Evolutionary conservation across 2,329 filamentous ascomycete species (phyloP), one percentile per base, ranked within the genome.

Genomic region (Passalora sequoiae): DNA sequence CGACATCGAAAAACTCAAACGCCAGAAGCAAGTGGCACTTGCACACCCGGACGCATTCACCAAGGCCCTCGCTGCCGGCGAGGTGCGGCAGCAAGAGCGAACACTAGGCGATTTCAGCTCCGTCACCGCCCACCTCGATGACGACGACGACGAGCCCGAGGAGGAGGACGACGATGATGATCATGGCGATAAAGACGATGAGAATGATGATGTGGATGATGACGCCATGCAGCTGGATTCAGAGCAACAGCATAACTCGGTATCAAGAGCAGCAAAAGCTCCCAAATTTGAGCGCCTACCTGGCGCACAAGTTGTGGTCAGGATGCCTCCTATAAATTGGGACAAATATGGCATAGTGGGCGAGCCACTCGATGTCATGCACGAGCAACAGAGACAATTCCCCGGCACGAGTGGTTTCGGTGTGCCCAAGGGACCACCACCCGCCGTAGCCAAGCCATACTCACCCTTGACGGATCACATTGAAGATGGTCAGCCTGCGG

Each of bases 291-390:
- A 77, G 2, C 69, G 69, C 13, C 76, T 96, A 10, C 89, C 89
- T 0, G 76, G 76, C 10, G 80, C 86, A 5, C 91, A 96, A 64
- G 85, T 85, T 55, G 72, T 97, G 1, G 83, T 94, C 19, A 81
- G 89, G 29, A 88, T 83, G 68, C 91, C 91, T 6, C 84, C 87
- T 6, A 83, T 97, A 60, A 95, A 96, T 69, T 97, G 91, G 91
- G 80, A 82, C 9, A 89, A 95, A 61, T 97, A 97, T 65, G 86
- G 87, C 56, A 75, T 96, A n/a, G 81, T 92, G 3, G 89, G 88
- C 37, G 83, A 86, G 47, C 80, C 86, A 1, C 73, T 96, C 25
- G 88, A 96, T 65, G 85, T 81, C 62, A 72, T 96, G 51, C 89
- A 96, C 63, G 77, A 80, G 38, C 86, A 94, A 60, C 89, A 96